phyloP scores from a whole-genome alignment of 352 stramenopile genomes.

The Blastocystis sp. region DNA sequence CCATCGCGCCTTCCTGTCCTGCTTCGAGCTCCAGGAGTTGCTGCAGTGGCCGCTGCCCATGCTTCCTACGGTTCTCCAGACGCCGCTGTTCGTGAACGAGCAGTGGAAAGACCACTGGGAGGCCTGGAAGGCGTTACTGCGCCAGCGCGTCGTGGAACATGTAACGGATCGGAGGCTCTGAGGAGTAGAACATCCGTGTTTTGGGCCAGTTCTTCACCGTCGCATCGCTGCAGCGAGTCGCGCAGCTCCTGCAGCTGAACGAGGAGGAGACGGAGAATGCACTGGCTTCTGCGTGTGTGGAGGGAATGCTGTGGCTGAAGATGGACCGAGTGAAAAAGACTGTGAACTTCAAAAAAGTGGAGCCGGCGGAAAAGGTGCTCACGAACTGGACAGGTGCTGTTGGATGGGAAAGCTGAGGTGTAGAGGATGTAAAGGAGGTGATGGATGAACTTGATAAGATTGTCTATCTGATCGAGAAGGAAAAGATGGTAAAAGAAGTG shows the following conservation, averaged over 20 bases:
- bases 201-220: background rate
- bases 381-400: background rate
- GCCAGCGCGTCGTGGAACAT: conserved; percentile 32
- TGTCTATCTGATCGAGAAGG: conserved; percentile 51
- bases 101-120: background rate
- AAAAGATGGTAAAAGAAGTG: conserved; percentile 20
- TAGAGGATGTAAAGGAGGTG: conserved; percentile 39
- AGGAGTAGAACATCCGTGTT: conserved; percentile 41
- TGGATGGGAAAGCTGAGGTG: background rate
- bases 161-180: background rate
- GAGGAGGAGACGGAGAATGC: conserved; percentile 22
- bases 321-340: conserved; percentile 33
- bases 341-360: conserved; percentile 3
- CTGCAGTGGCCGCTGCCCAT: background rate
- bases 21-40: background rate
- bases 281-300: background rate
- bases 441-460: conserved; percentile 11
- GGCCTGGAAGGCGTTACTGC: background rate
- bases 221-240: background rate
- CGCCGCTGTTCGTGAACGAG: background rate
- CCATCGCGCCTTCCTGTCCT: background rate
- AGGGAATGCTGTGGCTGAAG: background rate
- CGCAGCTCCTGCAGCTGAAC: background rate
- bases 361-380: background rate
- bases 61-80: background rate